Conservation (phyloP, 2,329 filamentous ascomycete genomes). For the Colletotrichum abscissum region DNA sequence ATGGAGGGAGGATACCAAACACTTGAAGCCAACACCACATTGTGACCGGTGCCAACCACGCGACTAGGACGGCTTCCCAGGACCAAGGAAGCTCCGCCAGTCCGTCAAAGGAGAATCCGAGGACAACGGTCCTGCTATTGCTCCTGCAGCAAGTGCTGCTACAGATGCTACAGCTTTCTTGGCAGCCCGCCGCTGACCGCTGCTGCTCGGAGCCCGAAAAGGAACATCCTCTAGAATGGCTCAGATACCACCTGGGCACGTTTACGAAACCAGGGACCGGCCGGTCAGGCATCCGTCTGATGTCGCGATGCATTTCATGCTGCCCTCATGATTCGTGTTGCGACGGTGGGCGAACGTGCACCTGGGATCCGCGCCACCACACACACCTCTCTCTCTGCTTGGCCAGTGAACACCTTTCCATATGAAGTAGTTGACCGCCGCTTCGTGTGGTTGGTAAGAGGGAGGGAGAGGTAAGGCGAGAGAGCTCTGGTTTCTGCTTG, state of each 20-base stretch:
- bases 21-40: slow-evolving; percentile 11
- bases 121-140: background rate
- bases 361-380: slow-evolving; percentile 24
- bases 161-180: background rate
- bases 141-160: too few species aligned
- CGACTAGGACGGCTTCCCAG: background rate
- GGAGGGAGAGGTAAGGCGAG: background rate
- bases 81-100: background rate
- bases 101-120: slow-evolving; percentile 1
- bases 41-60: slow-evolving; percentile 26
- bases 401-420: slow-evolving; percentile 27
- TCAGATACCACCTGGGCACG: slow-evolving; percentile 32
- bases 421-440: slow-evolving; percentile 33
- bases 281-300: slow-evolving; percentile 34
- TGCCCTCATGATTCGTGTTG: slow-evolving; percentile 35
- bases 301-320: slow-evolving; percentile 32
- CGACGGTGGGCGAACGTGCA: slow-evolving; percentile 31
- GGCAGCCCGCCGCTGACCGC: background rate
- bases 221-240: slow-evolving; percentile 13
- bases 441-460: background rate
- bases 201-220: slow-evolving; percentile 23
- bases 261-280: slow-evolving; percentile 36
- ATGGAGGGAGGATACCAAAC: slow-evolving; percentile 13
- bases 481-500: slow-evolving; percentile 23
- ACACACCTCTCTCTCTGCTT: background rate